phyloP scores from a whole-genome alignment of 768 basidiomycete genomes.

The Lentinula sp. region DNA sequence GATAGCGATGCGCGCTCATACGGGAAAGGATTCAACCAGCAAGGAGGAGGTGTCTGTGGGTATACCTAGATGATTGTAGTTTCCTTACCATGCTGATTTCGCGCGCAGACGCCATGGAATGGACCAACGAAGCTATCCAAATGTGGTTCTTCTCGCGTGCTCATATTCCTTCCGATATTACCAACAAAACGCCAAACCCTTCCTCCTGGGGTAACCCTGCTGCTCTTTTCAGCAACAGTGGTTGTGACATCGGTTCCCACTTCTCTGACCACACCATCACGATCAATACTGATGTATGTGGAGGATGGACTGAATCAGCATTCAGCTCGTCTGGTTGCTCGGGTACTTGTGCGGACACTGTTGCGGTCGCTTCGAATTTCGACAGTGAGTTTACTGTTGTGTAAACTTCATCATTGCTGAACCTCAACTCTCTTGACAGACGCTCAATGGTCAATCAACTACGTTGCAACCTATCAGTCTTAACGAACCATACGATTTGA shows the following conservation, averaged over 20 bases:
- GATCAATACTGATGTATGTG: constrained; percentile 27
- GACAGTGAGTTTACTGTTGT: constrained; percentile 22
- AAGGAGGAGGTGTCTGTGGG: constrained; percentile 42
- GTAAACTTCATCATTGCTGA: not conserved
- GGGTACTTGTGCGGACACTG: constrained; percentile 25
- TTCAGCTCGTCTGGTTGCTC: constrained; percentile 23
- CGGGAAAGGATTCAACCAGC: constrained; percentile 38
- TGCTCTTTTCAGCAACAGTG: constrained; percentile 42
- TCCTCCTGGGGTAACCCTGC: constrained; percentile 44
- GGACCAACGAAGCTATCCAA: constrained; percentile 45
- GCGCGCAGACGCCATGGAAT: constrained; percentile 33
- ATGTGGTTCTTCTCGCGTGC: constrained; percentile 50
- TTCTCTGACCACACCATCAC: constrained; percentile 50
- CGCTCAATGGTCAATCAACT: constrained; percentile 42
- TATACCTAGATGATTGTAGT: no score
- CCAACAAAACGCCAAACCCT: constrained; percentile 36
- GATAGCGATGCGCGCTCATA: constrained; percentile 33
- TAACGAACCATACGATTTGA: not conserved
- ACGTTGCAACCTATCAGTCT: constrained; percentile 30
- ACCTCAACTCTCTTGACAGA: constrained; percentile 17
- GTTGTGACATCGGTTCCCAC: constrained; percentile 42
- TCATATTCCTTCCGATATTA: constrained; percentile 49
- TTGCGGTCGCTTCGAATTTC: constrained; percentile 48
- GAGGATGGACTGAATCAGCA: constrained; percentile 7
- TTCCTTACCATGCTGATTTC: not conserved